Evolutionary conservation across 306 rosid genomes (phyloP), one percentile per base, ranked within the genome.

Genomic region (Abrus precatorius): DNA sequence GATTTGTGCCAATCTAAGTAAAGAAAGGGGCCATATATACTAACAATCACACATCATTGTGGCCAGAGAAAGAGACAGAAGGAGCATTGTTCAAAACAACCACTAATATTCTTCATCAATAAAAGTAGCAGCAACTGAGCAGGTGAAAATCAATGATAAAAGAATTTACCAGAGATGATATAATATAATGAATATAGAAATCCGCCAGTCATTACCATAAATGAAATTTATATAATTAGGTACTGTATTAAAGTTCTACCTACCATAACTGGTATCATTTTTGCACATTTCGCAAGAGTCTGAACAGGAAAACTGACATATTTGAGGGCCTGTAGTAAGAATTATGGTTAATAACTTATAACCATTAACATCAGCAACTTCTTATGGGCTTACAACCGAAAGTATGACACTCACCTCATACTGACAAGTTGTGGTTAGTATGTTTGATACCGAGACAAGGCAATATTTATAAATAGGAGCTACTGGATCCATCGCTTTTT

Each of bases 261-360:
- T 83, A 95, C 99, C 99, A 95, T 95, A 65, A 95, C 99, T 45
- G 99, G 99, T 64, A 95, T 95, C 99, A 95, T 95, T 89, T 89
- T 88, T 28, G 98, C 98, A 84, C 97, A 94, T 86, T 95, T 95
- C 0, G 99, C 98, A 43, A 93, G 93, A 13, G 99, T 95, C 86
- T 95, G 98, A 83, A 95, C 94, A 45, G 99, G 99, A 87, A 95
- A 95, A 67, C 98, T 93, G 69, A 95, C 99, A 77, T 95, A 95
- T 86, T 95, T 95, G 81, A 95, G 98, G 70, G 99, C 99, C 99
- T 95, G 90, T n/a, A 85, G 63, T 41, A 85, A 75, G 54, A 65
- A 20, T 67, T 28, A 75, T 7, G 57, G 33, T 28, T 44, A 52
- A 47, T 56, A 80, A 43, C 68, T 20, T 66, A 55, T 43, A 65